Percentiles rank a stretch among this genome's conserved stretches.
Evolutionary conservation across 148 eudicot species (phyloP).

Genomic region (Limonium bicolor): DNA sequence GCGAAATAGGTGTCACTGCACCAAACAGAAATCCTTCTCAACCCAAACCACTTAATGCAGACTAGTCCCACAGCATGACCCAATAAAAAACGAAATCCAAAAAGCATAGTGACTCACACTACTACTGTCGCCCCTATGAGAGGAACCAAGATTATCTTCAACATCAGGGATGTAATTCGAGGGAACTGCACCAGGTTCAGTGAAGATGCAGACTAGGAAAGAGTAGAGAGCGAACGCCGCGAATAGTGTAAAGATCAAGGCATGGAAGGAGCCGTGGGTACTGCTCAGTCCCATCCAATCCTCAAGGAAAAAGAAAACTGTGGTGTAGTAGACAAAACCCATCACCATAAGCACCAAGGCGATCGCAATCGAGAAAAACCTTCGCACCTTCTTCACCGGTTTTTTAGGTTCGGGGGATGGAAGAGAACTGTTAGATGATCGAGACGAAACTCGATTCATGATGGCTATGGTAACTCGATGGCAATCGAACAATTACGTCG

Average conservation of each 20-base stretch:
- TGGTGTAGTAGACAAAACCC: slow-evolving; percentile 29
- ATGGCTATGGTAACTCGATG: too few species aligned
- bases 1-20: too few species aligned
- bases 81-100: neutral
- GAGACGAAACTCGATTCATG: too few species aligned
- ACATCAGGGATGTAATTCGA: slow-evolving; percentile 38
- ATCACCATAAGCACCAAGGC: slow-evolving; percentile 16
- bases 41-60: neutral
- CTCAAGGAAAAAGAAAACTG: slow-evolving; percentile 35
- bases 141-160: slow-evolving; percentile 20
- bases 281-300: slow-evolving; percentile 27
- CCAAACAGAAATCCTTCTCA: too few species aligned
- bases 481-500: too few species aligned
- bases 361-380: slow-evolving; percentile 25
- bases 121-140: slow-evolving; percentile 20
- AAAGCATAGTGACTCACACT: slow-evolving; percentile 4
- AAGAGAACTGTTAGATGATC: too few species aligned
- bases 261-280: slow-evolving; percentile 29
- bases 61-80: too few species aligned
- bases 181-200: slow-evolving; percentile 48
- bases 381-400: slow-evolving; percentile 21
- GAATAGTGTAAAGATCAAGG: slow-evolving; percentile 32
- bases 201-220: slow-evolving; percentile 23
- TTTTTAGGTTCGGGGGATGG: too few species aligned
- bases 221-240: slow-evolving; percentile 23